These are phyloP conservation scores for Gossypium laxum DNA, from an alignment of 441 rosid species.

Conservation along the genomic window DNA sequence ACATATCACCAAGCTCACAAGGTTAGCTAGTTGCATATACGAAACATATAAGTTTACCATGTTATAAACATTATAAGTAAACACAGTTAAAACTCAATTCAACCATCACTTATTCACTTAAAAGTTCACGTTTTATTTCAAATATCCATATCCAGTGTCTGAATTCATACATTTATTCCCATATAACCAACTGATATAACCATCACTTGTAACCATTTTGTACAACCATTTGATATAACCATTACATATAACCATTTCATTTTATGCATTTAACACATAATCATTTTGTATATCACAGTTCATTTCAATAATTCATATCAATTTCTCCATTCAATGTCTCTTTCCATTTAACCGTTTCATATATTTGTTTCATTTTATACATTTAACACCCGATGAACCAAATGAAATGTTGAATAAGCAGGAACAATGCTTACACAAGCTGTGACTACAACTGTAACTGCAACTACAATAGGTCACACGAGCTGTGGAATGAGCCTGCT, in stretches of 20 bases:
- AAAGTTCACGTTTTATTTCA: neutral
- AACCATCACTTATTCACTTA: neutral
- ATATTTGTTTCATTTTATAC: neutral
- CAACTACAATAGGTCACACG: no score
- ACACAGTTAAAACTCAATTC: neutral
- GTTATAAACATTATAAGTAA: neutral
- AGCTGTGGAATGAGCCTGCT: neutral
- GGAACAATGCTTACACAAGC: neutral
- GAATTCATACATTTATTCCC: neutral
- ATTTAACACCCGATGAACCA: neutral
- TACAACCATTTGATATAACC: neutral
- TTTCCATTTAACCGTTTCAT: neutral
- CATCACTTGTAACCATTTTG: neutral
- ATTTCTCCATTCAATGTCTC: neutral
- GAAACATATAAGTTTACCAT: no score
- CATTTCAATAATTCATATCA: neutral
- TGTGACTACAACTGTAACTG: neutral
- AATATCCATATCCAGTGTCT: neutral
- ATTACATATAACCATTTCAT: neutral
- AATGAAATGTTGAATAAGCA: neutral
- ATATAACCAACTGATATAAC: neutral
- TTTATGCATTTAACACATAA: neutral
- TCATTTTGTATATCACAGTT: neutral
- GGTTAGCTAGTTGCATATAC: neutral
- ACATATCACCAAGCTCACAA: neutral